A percentile compares a stretch with the other conserved stretches of the same genome.
phyloP scores from a whole-genome alignment of 1,284 basidiomycete genomes.

The Pseudozyma tsukubaensis region DNA sequence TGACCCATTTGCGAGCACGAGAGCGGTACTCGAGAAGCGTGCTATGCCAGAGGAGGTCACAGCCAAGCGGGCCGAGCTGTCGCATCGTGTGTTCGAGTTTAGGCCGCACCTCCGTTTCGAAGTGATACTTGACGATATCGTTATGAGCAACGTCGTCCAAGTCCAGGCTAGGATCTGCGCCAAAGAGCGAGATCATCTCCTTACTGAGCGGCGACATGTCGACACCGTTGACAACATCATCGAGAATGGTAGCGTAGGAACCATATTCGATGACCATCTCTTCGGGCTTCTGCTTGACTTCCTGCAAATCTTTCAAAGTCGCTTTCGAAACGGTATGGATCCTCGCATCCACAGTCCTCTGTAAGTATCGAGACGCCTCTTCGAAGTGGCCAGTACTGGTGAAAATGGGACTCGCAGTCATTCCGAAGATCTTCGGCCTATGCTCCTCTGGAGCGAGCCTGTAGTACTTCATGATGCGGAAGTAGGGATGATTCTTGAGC shows the following conservation, averaged over 20 bases:
- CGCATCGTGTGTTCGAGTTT: constrained; percentile 43
- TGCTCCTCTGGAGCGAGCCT: constrained; percentile 11
- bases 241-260: constrained; percentile 14
- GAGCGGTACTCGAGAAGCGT: constrained; percentile 34
- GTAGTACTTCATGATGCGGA: constrained; percentile 59
- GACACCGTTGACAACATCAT: constrained; percentile 6
- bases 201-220: constrained; percentile 14
- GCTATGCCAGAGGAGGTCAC: constrained; percentile 54
- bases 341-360: constrained; percentile 43
- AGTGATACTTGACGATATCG: constrained; percentile 16
- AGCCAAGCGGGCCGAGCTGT: constrained; percentile 43
- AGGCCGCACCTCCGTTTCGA: constrained; percentile 36
- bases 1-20: constrained; percentile 25
- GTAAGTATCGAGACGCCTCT: constrained; percentile 36
- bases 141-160: constrained; percentile 9
- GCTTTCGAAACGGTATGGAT: constrained; percentile 46
- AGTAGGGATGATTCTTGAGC: constrained; percentile 44
- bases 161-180: constrained; percentile 1
- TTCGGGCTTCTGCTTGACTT: constrained; percentile 38
- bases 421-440: constrained; percentile 58
- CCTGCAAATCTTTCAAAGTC: constrained; percentile 26
- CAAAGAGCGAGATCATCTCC: constrained; percentile 23
- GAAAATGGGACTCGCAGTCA: constrained; percentile 59
- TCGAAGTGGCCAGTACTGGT: constrained; percentile 17
- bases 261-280: constrained; percentile 56